A percentile compares a stretch with the other conserved stretches of the same genome.
phyloP scores from a whole-genome alignment of 1,284 basidiomycete species.

The Rhodofomes roseus region DNA sequence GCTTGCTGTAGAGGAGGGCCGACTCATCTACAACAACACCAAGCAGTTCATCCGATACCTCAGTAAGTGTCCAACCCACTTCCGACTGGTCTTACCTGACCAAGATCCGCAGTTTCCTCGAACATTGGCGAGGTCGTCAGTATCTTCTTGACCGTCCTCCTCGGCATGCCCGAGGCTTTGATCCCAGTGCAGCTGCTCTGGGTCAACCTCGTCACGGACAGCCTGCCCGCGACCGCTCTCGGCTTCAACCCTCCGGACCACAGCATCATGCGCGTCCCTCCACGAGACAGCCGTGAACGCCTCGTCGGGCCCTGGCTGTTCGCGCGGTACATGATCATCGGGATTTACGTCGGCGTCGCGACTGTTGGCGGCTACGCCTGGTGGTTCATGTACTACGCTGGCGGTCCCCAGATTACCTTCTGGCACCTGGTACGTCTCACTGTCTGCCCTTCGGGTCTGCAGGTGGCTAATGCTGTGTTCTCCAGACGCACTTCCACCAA shows the following conservation, averaged over 20 bases:
- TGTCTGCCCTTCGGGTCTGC: not conserved
- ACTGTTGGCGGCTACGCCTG: slow-evolving; percentile 97
- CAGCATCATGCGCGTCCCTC: slow-evolving; percentile 93
- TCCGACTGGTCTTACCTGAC: slow-evolving; percentile 1
- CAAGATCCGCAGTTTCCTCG: slow-evolving; percentile 73
- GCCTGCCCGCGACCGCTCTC: slow-evolving; percentile 95
- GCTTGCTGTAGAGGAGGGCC: slow-evolving; percentile 93
- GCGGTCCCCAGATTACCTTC: slow-evolving; percentile 92
- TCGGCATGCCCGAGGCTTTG: slow-evolving; percentile 98
- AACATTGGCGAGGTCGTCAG: slow-evolving; percentile 99
- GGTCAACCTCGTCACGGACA: slow-evolving; percentile 96
- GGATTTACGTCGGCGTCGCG: slow-evolving; percentile 90
- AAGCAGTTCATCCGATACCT: slow-evolving; percentile 96
- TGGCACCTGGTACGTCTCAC: slow-evolving; percentile 76
- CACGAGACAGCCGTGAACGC: slow-evolving; percentile 85
- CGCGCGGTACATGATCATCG: slow-evolving; percentile 92
- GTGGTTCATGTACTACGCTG: slow-evolving; percentile 95
- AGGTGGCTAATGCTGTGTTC: not conserved
- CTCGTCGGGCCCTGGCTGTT: slow-evolving; percentile 93
- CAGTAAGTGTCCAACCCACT: slow-evolving; percentile 50
- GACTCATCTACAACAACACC: slow-evolving; percentile 98
- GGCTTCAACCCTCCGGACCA: slow-evolving; percentile 98
- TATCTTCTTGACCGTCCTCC: slow-evolving; percentile 94
- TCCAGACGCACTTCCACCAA: slow-evolving; percentile 91
- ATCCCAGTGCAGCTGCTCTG: slow-evolving; percentile 98